Evolutionary conservation across 139 green algal species (phyloP).

Genomic region (Dunaliella primolecta): DNA sequence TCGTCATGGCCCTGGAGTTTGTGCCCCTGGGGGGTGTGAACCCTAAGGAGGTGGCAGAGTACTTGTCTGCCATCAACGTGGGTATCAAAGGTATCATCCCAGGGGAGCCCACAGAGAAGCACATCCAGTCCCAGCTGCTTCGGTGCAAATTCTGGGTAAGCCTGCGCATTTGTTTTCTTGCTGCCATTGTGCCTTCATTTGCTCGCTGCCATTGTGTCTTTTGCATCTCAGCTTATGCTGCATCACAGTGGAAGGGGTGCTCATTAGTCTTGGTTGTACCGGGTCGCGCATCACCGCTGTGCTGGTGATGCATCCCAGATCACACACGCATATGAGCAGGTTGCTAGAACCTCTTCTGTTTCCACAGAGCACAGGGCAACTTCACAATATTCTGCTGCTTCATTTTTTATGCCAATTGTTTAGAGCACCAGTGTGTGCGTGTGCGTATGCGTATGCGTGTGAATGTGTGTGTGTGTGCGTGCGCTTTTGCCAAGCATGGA

Average conservation of each 20-base stretch:
- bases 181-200: background rate
- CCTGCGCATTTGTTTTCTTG: background rate
- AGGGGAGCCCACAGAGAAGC: slow-evolving; percentile 45
- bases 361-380: too few species aligned
- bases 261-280: too few species aligned
- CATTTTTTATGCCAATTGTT: too few species aligned
- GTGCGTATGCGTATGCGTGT: background rate
- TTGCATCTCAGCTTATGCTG: background rate
- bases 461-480: background rate
- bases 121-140: slow-evolving; percentile 34
- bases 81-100: slow-evolving; percentile 54
- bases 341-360: too few species aligned
- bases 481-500: too few species aligned
- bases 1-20: slow-evolving; percentile 53
- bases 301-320: background rate
- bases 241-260: background rate
- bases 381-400: too few species aligned
- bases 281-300: too few species aligned
- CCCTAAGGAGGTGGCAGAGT: slow-evolving; percentile 52
- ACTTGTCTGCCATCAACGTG: slow-evolving; percentile 55
- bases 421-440: too few species aligned
- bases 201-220: background rate
- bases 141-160: slow-evolving; percentile 57
- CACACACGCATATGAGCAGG: too few species aligned
- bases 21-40: slow-evolving; percentile 53